Base-by-base conservation (phyloP, 2,329 filamentous ascomycete species). In the Monascus ruber region DNA sequence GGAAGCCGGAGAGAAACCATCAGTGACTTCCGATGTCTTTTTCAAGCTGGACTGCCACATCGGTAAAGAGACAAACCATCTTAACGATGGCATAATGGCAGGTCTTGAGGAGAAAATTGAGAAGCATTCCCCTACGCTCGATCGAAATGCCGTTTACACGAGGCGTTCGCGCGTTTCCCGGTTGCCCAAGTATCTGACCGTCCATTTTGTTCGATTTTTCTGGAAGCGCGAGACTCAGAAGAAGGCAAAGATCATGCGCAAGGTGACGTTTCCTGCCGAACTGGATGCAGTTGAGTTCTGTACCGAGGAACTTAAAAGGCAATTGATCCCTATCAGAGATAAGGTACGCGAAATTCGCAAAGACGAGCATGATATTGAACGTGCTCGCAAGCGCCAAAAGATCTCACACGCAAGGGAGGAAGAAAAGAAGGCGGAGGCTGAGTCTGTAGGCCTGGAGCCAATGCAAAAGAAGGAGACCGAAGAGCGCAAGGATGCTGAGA, bases 161-260 rank as follows among this genome's bases (percentile, higher is more conserved):
- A 94, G 94, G 66, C 83, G 76, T 3, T 91, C 86, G n/a, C 79
- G 81, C 56, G 93, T 98, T 52, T 78, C 88, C 7, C 81, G 89
- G 17, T 71, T 95, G 36, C 91, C 91, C 11, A 94, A 94, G 63
- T 95, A 98, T 60, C 74, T 98, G 34, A 91, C 91, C 0, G 85
- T 98, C 4, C 91, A 98, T 64, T 94, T 98, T 60, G 85, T 98
- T 41, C 85, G 91, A 47, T 98, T 98, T 69, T 95, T 89, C 70
- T 98, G 91, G 91, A 89, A 94, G 58, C 79, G 83, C 35, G 86
- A 94, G 50, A 87, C 85, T 3, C 83, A 93, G 64, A 96, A 96
- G 71, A 98, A 98, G 73, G 88, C 89, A 49, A 98, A 98, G 74
- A 98, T 98, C 53, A 89, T 98, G 85, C 85, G 88, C 59, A 98